These are phyloP conservation scores for Chrysosporium keratinophilum DNA, from an alignment of 2,329 filamentous ascomycete species.

Conservation along the genomic window DNA sequence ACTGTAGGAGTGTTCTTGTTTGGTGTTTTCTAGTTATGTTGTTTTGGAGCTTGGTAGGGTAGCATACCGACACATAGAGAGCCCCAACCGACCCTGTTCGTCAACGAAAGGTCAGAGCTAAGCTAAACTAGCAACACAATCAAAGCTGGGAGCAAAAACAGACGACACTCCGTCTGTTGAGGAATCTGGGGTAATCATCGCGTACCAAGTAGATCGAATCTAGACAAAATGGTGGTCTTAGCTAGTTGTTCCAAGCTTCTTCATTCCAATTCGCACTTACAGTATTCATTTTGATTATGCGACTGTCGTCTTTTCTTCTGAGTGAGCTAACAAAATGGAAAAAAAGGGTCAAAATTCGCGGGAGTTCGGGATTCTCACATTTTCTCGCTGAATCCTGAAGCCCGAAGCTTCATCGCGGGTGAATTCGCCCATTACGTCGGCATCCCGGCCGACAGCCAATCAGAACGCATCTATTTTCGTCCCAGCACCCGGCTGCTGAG, in stretches of 20 bases:
- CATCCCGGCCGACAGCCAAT: not conserved
- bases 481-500: not conserved
- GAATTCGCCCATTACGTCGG: not conserved
- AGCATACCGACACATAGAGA: constrained; percentile 68
- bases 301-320: not conserved
- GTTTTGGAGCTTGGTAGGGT: not conserved
- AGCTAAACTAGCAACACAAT: not conserved
- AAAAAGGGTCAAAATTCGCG: not conserved
- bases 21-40: not conserved
- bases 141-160: not conserved
- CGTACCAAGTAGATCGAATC: constrained; percentile 51
- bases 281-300: constrained; percentile 39
- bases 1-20: not conserved
- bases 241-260: not conserved
- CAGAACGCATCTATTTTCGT: not conserved
- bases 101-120: not conserved
- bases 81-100: constrained; percentile 78
- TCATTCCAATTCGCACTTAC: constrained; percentile 27
- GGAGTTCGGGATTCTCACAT: not conserved
- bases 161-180: not conserved
- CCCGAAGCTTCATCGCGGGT: not conserved
- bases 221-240: constrained; percentile 20
- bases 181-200: constrained; percentile 5
- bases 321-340: too few species aligned
- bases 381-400: not conserved